Evolutionary conservation across 306 rosid genomes (phyloP), one percentile per base, ranked within the genome.

Genomic region (Crataegus laevigata): DNA sequence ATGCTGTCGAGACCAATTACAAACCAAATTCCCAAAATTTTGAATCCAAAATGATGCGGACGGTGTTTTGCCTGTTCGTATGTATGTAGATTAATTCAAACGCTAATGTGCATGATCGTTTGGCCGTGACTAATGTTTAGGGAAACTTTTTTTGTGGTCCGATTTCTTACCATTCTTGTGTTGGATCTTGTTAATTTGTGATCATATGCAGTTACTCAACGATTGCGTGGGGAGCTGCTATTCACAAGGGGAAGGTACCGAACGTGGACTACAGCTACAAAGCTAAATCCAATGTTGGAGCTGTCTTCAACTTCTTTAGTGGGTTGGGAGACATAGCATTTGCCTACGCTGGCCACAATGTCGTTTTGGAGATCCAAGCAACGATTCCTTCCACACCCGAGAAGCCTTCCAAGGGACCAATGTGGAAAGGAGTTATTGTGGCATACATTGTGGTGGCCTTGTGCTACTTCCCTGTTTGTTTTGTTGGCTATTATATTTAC

Each of bases 301-400:
- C 51, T 0, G 58, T 74, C 3, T 80, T 93, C 60, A 77, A 86
- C 82, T 88, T 93, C 91, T 79, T 93, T 43, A n/a, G 54, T 6
- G 91, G 89, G 0, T 29, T 93, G 84, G 98, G 97, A 11, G 96
- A 93, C 3, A 76, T 93, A 26, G 94, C 97, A 12, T 93, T 93
- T 67, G 88, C 98, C 4, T 91, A 89, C 50, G 98, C 98, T 10
- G 98, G 98, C 3, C 98, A 93, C 83, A 93, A 84, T 26, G 93
- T 93, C 45, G 98, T 88, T 32, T 29, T 93, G 59, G 98, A 93
- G 79, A 93, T 93, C 77, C 97, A 93, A 69, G 97, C 97, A 57
- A 93, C 98, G 8, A 93, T 93, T 19, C 98, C 98, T 32, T 91
- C 97, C 0, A 83, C 96, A 0, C 87, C 89, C 0, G 92, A 93